Conservation (phyloP, 345 rosid species). For the Kernera saxatilis region DNA sequence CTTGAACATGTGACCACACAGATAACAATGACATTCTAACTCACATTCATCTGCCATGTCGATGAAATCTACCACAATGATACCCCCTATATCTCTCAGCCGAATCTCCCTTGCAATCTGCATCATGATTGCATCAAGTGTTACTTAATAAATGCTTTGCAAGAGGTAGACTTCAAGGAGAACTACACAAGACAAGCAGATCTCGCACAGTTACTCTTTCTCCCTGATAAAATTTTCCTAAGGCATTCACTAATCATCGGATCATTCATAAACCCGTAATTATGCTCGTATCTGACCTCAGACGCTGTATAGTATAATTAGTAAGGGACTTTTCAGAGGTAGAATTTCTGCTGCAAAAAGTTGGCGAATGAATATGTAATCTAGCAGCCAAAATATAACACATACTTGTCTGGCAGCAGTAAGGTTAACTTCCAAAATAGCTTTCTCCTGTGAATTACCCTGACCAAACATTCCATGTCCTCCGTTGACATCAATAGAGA, state of each 20-base stretch:
- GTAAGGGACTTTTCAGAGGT: not conserved
- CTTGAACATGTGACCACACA: not conserved
- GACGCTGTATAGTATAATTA: not conserved
- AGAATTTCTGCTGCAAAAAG: not conserved
- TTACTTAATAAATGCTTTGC: not conserved
- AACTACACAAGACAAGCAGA: conserved; percentile 3
- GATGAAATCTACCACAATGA: conserved; percentile 96
- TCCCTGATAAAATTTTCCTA: not conserved
- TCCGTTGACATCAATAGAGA: conserved; percentile 95
- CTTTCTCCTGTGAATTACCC: conserved; percentile 86
- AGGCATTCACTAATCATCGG: not conserved
- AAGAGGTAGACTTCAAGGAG: conserved; percentile 5
- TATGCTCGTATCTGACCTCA: not conserved
- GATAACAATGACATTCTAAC: conserved; percentile 33
- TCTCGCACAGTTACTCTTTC: conserved; percentile 3
- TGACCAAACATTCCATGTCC: conserved; percentile 95
- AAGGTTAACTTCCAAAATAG: conserved; percentile 87
- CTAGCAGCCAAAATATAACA: conserved; percentile 12
- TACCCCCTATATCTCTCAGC: conserved; percentile 93
- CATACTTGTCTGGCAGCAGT: conserved; percentile 90
- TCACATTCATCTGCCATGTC: conserved; percentile 92
- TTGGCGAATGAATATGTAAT: not conserved
- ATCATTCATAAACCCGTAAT: not conserved
- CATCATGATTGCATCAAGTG: conserved; percentile 16
- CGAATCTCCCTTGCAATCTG: conserved; percentile 98